Evolutionary conservation across 2,329 filamentous ascomycete genomes (phyloP), one percentile per base, ranked within the genome.

Genomic region (Penicillium sp.): DNA sequence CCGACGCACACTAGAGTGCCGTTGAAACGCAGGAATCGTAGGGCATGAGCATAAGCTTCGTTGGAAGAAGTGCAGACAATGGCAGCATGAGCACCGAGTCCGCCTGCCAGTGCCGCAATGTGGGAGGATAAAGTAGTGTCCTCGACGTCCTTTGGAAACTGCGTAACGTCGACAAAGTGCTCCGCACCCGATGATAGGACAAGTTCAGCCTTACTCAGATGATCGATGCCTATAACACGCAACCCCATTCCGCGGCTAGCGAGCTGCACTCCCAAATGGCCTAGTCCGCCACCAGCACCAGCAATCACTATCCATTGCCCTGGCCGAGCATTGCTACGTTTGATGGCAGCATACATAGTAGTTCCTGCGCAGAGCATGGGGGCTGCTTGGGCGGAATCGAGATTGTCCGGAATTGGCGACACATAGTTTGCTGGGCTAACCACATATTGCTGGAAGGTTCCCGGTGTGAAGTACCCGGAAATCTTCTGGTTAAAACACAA

Each of bases 301-400:
- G 81, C 78, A 44, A 90, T 82, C 1, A 86, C 85, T 2, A 89
- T 82, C 80, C 81, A 88, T 50, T 87, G 80, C 4, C 87, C 86
- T 1, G 83, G 81, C 59, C 84, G 80, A 3, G 86, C 86, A 45
- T 81, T 80, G 58, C 82, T 83, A 69, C 88, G 88, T 57, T 85
- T 83, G 49, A 90, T 81, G 35, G 87, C 88, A 5, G 84, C 78
- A 76, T 89, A 90, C 12, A 86, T 84, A 2, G 88, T 90, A 12
- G 90, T 82, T 24, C 88, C 88, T 10, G 86, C 88, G 74, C 88
- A 90, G 49, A 89, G 81, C 78, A 90, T 82, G 0, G 87, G 88
- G 2, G 88, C 88, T 0, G 88, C 88, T 33, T 82, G 80, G 53
- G 84, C 87, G 17, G 84, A 86, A 33, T 81, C 74, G 30, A 91